These are phyloP conservation scores for Mucor piriformis DNA, from an alignment of 371 early-diverging fungal genomes.

Conservation along the genomic window DNA sequence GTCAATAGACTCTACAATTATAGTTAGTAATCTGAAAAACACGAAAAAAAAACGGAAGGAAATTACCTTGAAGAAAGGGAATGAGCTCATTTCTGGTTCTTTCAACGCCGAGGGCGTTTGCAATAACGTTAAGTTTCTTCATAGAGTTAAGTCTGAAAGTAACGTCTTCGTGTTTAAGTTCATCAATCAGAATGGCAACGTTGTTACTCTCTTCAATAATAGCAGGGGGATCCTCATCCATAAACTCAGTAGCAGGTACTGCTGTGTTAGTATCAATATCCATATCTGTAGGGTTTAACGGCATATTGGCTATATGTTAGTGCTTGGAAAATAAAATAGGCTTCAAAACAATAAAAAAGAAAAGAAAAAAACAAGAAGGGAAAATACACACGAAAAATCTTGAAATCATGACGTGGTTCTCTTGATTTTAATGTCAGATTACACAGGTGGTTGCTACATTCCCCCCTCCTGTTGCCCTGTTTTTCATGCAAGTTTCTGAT, in stretches of 20 bases:
- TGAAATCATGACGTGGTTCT: background rate
- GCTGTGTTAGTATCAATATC: conserved; percentile 41
- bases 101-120: conserved; percentile 93
- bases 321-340: background rate
- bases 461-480: too few species aligned
- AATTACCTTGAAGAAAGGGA: conserved; percentile 93
- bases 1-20: conserved; percentile 90
- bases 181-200: conserved; percentile 93
- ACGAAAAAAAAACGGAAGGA: background rate
- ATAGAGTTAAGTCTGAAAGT: conserved; percentile 91
- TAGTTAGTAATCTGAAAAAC: background rate
- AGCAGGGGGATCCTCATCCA: conserved; percentile 54
- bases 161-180: conserved; percentile 97
- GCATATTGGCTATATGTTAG: background rate
- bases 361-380: conserved; percentile 1
- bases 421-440: background rate
- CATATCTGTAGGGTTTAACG: conserved; percentile 36
- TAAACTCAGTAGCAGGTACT: conserved; percentile 45
- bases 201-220: conserved; percentile 62
- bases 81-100: conserved; percentile 94
- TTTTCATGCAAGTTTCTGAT: too few species aligned
- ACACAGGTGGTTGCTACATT: too few species aligned
- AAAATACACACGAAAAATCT: background rate
- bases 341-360: conserved; percentile 8
- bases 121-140: conserved; percentile 87